Percentiles rank a stretch among this genome's conserved stretches.
Conservation (phyloP, 331 rosid genomes). For the Arachis monticola region DNA sequence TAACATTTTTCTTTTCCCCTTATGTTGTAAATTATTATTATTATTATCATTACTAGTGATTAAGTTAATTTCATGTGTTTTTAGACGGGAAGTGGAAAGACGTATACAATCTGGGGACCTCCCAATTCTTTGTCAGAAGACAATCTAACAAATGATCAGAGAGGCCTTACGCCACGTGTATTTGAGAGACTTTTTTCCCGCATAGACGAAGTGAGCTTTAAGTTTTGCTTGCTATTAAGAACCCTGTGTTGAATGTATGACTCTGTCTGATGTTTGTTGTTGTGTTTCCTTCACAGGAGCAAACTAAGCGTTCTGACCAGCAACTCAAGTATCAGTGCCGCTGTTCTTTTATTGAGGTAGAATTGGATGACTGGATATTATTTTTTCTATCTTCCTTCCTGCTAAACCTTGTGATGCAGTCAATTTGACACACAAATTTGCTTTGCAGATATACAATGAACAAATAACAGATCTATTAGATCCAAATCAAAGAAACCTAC, state of each 20-base stretch:
- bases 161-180: conserved; percentile 89
- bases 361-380: conserved; percentile 12
- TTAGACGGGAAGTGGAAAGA: conserved; percentile 98
- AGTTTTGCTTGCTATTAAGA: conserved; percentile 18
- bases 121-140: conserved; percentile 74
- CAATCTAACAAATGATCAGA: conserved; percentile 59
- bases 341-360: conserved; percentile 89
- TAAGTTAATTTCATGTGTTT: conserved; percentile 22
- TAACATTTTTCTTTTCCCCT: not conserved
- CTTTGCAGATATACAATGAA: conserved; percentile 91
- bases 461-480: conserved; percentile 94
- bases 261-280: conserved; percentile 26
- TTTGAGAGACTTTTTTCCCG: conserved; percentile 82
- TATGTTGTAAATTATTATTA: conserved; percentile 26
- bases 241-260: conserved; percentile 1
- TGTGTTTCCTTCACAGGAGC: conserved; percentile 63
- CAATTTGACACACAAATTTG: conserved; percentile 32
- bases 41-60: conserved; percentile 21
- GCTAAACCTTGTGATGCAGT: conserved; percentile 35
- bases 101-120: conserved; percentile 99
- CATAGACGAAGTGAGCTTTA: conserved; percentile 63
- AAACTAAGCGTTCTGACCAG: conserved; percentile 67
- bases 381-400: conserved; percentile 30
- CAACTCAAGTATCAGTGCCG: conserved; percentile 77
- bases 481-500: conserved; percentile 87